These are phyloP conservation scores for Mrakiaceae sp. DNA, from an alignment of 1,284 basidiomycete species.

Conservation along the genomic window DNA sequence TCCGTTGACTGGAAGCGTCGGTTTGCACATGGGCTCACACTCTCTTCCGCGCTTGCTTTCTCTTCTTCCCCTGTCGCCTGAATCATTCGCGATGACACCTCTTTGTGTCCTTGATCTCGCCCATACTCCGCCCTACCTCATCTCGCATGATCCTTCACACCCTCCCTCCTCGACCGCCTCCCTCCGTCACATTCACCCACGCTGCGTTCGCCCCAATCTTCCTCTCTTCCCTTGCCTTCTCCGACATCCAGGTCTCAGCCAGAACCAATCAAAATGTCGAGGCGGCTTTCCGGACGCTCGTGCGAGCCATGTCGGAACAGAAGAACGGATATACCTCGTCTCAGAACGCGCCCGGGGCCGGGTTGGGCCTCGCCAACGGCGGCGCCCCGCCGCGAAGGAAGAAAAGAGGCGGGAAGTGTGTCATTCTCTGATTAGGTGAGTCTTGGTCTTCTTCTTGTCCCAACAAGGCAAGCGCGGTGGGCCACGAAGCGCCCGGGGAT, in stretches of 20 bases:
- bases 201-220: background rate
- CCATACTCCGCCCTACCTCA: too few relatives aligned
- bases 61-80: background rate
- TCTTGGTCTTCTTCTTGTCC: too few relatives aligned
- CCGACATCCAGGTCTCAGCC: constrained; percentile 36
- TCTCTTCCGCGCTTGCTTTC: background rate
- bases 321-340: constrained; percentile 7
- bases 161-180: background rate
- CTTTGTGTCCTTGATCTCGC: background rate
- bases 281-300: constrained; percentile 78
- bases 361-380: background rate
- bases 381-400: constrained; percentile 17
- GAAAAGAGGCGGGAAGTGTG: constrained; percentile 32
- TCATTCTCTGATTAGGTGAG: constrained; percentile 24
- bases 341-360: too few relatives aligned
- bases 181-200: background rate
- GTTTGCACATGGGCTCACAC: background rate
- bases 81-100: background rate
- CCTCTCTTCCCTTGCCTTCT: background rate
- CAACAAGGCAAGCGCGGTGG: too few relatives aligned
- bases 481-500: too few relatives aligned
- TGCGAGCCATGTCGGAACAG: constrained; percentile 57
- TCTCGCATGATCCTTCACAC: background rate
- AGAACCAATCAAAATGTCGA: constrained; percentile 95
- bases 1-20: background rate